Evolutionary conservation across 2,329 filamentous ascomycete species (phyloP).

Genomic region (Nemania sp.): DNA sequence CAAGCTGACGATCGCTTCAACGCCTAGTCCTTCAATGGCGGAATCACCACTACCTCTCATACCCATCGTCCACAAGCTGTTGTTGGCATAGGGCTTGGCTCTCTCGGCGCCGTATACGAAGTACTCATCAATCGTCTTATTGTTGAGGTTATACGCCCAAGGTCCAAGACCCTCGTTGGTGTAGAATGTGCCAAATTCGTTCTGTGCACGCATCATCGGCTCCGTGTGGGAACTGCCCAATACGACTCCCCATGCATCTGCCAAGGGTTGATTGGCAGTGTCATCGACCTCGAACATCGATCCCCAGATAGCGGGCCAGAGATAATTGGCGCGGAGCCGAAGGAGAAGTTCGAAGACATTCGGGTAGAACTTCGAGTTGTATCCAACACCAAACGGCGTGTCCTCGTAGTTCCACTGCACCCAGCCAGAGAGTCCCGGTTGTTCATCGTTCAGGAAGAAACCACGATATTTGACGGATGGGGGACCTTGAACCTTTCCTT

Average conservation of each 20-base stretch:
- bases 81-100: slow-evolving; percentile 66
- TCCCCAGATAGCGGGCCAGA: slow-evolving; percentile 74
- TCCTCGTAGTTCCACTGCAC: slow-evolving; percentile 50
- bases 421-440: slow-evolving; percentile 69
- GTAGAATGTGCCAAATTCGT: slow-evolving; percentile 57
- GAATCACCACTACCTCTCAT: slow-evolving; percentile 74
- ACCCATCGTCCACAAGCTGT: slow-evolving; percentile 66
- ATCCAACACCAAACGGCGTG: slow-evolving; percentile 51
- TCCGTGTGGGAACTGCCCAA: slow-evolving; percentile 75
- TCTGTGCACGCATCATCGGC: slow-evolving; percentile 66
- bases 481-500: slow-evolving; percentile 58
- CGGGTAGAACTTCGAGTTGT: slow-evolving; percentile 66
- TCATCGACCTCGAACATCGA: slow-evolving; percentile 75
- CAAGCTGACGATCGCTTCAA: slow-evolving; percentile 58
- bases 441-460: slow-evolving; percentile 72
- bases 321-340: slow-evolving; percentile 70
- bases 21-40: slow-evolving; percentile 57
- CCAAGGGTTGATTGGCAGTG: slow-evolving; percentile 66
- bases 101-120: slow-evolving; percentile 68
- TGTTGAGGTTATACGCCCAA: slow-evolving; percentile 73
- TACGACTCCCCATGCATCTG: slow-evolving; percentile 74
- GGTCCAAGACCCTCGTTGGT: slow-evolving; percentile 50
- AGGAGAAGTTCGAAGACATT: slow-evolving; percentile 73
- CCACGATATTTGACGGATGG: slow-evolving; percentile 70
- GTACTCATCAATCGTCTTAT: slow-evolving; percentile 68